Conservation (phyloP, 2,329 filamentous ascomycete species). For the Balansia obtecta region DNA sequence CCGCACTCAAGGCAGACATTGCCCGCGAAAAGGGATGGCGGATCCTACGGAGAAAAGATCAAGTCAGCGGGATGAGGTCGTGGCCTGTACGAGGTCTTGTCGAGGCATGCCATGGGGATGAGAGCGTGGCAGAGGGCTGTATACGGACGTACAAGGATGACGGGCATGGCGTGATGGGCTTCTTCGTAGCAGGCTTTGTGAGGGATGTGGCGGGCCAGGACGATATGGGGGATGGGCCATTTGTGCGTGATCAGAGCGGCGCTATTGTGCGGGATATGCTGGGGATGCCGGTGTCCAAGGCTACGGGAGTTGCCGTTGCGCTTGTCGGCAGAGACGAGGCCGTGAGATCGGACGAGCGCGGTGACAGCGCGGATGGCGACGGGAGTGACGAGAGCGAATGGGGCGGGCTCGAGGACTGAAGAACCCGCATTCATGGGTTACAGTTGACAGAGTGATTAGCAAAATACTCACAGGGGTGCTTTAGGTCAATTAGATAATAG, state of each 20-base stretch:
- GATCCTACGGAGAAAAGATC: conserved; percentile 57
- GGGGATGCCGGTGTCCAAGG: conserved; percentile 25
- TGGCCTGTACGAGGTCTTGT: conserved; percentile 59
- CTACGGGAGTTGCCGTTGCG: conserved; percentile 19
- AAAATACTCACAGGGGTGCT: too few relatives aligned
- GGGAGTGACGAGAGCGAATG: conserved; percentile 9
- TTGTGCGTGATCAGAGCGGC: conserved; percentile 42
- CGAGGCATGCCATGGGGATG: conserved; percentile 35
- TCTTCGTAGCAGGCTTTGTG: conserved; percentile 86
- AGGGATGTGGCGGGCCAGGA: conserved; percentile 11
- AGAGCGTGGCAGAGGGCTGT: conserved; percentile 56
- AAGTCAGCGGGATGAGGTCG: conserved; percentile 60
- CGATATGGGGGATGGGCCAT: conserved; percentile 30
- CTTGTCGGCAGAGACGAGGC: conserved; percentile 12
- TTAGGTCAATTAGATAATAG: too few relatives aligned
- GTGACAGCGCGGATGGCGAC: conserved; percentile 11
- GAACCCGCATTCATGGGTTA: too few relatives aligned
- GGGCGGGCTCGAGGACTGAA: conserved; percentile 9
- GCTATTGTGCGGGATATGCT: conserved; percentile 31
- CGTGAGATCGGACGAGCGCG: conserved; percentile 8
- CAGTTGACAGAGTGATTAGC: too few relatives aligned
- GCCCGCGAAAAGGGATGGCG: conserved; percentile 63
- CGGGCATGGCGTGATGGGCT: conserved; percentile 78
- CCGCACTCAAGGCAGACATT: conserved; percentile 54
- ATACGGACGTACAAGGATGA: conserved; percentile 74